phyloP scores from a whole-genome alignment of 257 asterid species.

The Striga asiatica region DNA sequence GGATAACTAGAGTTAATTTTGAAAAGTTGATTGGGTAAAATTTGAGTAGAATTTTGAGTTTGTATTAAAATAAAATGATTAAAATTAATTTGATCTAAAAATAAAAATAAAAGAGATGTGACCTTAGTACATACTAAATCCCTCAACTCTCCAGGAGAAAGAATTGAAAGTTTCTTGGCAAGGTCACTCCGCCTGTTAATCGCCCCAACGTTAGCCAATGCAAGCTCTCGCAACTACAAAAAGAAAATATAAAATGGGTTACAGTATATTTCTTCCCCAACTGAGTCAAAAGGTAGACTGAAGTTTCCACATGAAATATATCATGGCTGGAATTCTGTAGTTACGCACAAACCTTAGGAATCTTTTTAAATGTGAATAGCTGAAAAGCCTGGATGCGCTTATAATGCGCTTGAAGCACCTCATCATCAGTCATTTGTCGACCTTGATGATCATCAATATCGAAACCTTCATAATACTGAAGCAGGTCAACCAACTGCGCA shows the following conservation, averaged over 20 bases:
- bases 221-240: conserved; percentile 82
- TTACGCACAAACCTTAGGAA: conserved; percentile 61
- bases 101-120: no score
- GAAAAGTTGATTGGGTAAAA: no score
- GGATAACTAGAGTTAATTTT: no score
- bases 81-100: no score
- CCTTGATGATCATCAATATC: conserved; percentile 93
- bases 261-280: neutral
- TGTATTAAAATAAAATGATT: no score
- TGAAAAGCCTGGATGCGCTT: conserved; percentile 93
- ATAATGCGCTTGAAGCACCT: conserved; percentile 86
- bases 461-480: conserved; percentile 90
- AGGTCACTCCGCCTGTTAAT: conserved; percentile 79
- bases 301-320: neutral
- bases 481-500: conserved; percentile 91
- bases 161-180: conserved; percentile 70
- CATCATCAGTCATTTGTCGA: conserved; percentile 97
- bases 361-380: conserved; percentile 69
- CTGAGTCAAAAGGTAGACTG: neutral
- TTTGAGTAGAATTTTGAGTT: no score
- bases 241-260: conserved; percentile 1
- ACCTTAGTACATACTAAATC: conserved; percentile 90
- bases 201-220: conserved; percentile 87
- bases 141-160: conserved; percentile 73
- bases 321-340: neutral